Evolutionary conservation across 1,284 basidiomycete species (phyloP), one percentile per base, ranked within the genome.

Genomic region (Cutaneotrichosporon dermatis): DNA sequence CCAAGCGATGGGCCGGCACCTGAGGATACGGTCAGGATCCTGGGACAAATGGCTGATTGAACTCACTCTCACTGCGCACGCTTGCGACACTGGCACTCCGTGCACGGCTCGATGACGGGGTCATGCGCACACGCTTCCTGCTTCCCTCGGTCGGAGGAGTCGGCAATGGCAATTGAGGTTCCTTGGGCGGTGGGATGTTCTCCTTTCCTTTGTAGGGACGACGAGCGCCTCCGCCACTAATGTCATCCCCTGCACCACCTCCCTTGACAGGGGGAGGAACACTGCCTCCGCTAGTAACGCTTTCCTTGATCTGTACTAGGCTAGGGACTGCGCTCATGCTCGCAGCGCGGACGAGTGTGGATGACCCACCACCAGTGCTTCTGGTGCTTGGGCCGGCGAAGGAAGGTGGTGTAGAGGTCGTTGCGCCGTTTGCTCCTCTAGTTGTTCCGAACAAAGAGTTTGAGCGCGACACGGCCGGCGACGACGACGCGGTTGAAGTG

Each of bases 171-270:
- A 37, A 13, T 43, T 40, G 36, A 46, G 70, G 67, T 36, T 63
- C 56, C 54, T 68, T 70, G 48, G 69, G 69, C 0, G 75, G 75
- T 1, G 75, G 75, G 25, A 76, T 66, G 56, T 76, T 76, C 61
- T 76, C 75, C 61, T 76, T 76, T 41, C 75, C 75, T 58, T 68
- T 70, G 10, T 72, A 73, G 46, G 62, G 68, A 13, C 68, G 54
- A 39, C 66, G 64, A 1, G 58, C 54, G 2, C 62, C 60, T 4
- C 60, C 61, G 2, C 57, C 61, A 41, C 63, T 60, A 40, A 61
- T 61, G 15, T 49, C 64, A 34, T 66, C 63, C 41, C 66, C 65
- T 15, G 49, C 61, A 43, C 25, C 25, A 25, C 52, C 59, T 0
- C 64, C 64, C 52, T 65, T 65, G 42, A 50, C 51, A 8, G 64